Conservation (phyloP, 805 yeast species). For the Ogataea haglerorum region DNA sequence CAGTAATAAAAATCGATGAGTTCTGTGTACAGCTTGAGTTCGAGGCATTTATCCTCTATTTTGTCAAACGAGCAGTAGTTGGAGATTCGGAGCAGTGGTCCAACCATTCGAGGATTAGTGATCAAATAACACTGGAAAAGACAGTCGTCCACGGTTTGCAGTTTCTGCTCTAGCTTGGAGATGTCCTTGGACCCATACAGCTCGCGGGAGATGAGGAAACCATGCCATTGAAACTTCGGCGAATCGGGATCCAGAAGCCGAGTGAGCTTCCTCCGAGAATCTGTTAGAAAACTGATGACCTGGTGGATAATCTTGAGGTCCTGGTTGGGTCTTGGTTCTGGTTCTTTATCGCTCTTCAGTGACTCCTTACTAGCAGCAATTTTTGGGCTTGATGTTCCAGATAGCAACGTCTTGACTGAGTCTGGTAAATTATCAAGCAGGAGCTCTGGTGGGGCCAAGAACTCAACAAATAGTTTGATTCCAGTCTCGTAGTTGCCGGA, state of each 20-base stretch:
- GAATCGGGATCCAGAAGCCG: slow-evolving; percentile 38
- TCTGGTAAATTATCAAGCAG: slow-evolving; percentile 48
- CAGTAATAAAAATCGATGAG: slow-evolving; percentile 74
- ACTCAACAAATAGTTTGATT: slow-evolving; percentile 45
- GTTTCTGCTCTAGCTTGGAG: slow-evolving; percentile 35
- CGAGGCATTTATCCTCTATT: slow-evolving; percentile 53
- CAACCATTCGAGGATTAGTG: slow-evolving; percentile 69
- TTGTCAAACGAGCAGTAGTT: slow-evolving; percentile 68
- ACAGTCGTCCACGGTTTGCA: slow-evolving; percentile 64
- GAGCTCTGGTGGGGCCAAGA: slow-evolving; percentile 56
- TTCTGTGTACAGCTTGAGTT: slow-evolving; percentile 54
- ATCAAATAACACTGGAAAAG: slow-evolving; percentile 70
- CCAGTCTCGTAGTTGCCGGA: slow-evolving; percentile 34
- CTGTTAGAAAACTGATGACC: slow-evolving; percentile 48
- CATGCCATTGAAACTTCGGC: slow-evolving; percentile 43
- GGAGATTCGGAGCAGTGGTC: slow-evolving; percentile 73
- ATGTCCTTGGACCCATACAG: slow-evolving; percentile 32
- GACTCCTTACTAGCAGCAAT: slow-evolving; percentile 12
- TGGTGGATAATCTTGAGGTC: slow-evolving; percentile 36
- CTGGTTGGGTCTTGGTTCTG: slow-evolving; percentile 20
- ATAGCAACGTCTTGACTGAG: slow-evolving; percentile 11
- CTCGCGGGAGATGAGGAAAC: slow-evolving; percentile 38
- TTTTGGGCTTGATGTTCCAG: slow-evolving; percentile 1
- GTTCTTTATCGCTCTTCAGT: slow-evolving; percentile 1
- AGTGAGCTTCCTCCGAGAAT: slow-evolving; percentile 47